Evolutionary conservation across 1,284 basidiomycete genomes (phyloP).

Genomic region (Austroboletus novae-zelandiae): DNA sequence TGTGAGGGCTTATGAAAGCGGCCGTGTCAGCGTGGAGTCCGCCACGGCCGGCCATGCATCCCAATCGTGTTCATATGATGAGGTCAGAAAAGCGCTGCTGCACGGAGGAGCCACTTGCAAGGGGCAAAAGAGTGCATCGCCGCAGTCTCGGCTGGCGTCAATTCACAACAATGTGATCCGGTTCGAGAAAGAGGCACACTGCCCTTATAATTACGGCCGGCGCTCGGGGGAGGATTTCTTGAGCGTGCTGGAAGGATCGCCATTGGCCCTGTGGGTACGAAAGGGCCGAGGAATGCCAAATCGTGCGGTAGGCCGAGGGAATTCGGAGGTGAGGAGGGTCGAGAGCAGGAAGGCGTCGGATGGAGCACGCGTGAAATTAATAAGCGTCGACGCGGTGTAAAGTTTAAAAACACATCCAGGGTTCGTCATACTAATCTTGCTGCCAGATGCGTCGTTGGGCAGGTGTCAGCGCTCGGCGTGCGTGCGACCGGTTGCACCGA

Average conservation of each 20-base stretch:
- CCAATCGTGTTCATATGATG: slow-evolving; percentile 31
- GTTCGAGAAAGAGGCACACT: slow-evolving; percentile 6
- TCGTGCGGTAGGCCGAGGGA: background rate
- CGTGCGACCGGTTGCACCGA: too few species aligned
- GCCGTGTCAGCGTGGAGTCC: slow-evolving; percentile 12
- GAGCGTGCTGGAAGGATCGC: slow-evolving; percentile 3
- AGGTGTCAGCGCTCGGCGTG: too few species aligned
- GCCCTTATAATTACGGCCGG: too few species aligned
- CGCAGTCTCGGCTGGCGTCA: slow-evolving; percentile 17
- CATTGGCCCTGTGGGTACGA: background rate
- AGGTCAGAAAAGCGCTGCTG: slow-evolving; percentile 27
- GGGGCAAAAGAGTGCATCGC: slow-evolving; percentile 11
- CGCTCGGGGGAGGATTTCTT: background rate
- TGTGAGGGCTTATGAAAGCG: slow-evolving; percentile 25
- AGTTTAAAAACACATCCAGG: background rate
- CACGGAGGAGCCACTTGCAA: background rate
- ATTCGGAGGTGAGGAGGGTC: slow-evolving; percentile 1
- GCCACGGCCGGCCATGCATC: slow-evolving; percentile 27
- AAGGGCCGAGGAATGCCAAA: slow-evolving; percentile 4
- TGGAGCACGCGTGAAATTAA: slow-evolving; percentile 1
- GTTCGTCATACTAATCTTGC: too few species aligned
- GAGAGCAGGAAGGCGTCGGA: too few species aligned
- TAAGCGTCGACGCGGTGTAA: background rate
- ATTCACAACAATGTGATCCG: slow-evolving; percentile 8
- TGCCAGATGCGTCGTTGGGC: too few species aligned